Conservation (phyloP, 495 filamentous ascomycete species). For the Penicillium verhagenii region DNA sequence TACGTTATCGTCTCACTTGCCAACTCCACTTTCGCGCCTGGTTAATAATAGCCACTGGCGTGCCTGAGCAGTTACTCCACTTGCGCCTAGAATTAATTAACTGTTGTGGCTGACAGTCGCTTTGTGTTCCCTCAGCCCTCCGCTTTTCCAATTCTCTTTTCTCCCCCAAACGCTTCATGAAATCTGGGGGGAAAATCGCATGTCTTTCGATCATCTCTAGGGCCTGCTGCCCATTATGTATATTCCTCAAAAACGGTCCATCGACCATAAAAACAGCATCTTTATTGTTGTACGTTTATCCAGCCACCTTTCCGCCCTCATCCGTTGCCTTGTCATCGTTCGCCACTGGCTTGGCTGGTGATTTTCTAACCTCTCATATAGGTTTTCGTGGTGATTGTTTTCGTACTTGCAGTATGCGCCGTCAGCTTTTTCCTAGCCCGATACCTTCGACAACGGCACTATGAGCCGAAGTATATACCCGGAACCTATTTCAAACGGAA, state of each 20-base stretch:
- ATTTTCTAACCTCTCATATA: too few relatives aligned
- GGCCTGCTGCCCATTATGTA: conserved; percentile 26
- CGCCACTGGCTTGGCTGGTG: background rate
- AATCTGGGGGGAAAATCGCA: conserved; percentile 19
- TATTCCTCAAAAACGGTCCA: conserved; percentile 24
- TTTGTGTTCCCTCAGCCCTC: conserved; percentile 11
- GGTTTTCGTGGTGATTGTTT: conserved; percentile 34
- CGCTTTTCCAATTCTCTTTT: conserved; percentile 8
- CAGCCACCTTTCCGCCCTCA: conserved; percentile 4
- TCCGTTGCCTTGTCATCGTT: conserved; percentile 1
- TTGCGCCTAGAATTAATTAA: conserved; percentile 15
- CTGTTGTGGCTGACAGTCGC: conserved; percentile 7
- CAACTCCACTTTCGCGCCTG: conserved; percentile 3
- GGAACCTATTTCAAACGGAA: conserved; percentile 54
- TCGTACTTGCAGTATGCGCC: conserved; percentile 38
- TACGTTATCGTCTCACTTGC: conserved; percentile 14
- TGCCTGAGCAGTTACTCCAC: conserved; percentile 7
- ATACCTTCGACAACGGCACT: conserved; percentile 46
- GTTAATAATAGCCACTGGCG: conserved; percentile 15
- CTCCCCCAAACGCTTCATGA: background rate
- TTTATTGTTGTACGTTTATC: conserved; percentile 27
- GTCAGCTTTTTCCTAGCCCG: conserved; percentile 49
- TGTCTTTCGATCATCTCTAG: conserved; percentile 21
- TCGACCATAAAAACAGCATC: conserved; percentile 20
- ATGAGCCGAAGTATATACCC: conserved; percentile 58